Conservation (phyloP, 2,329 filamentous ascomycete genomes). For the Sphaerostilbella broomeana region DNA sequence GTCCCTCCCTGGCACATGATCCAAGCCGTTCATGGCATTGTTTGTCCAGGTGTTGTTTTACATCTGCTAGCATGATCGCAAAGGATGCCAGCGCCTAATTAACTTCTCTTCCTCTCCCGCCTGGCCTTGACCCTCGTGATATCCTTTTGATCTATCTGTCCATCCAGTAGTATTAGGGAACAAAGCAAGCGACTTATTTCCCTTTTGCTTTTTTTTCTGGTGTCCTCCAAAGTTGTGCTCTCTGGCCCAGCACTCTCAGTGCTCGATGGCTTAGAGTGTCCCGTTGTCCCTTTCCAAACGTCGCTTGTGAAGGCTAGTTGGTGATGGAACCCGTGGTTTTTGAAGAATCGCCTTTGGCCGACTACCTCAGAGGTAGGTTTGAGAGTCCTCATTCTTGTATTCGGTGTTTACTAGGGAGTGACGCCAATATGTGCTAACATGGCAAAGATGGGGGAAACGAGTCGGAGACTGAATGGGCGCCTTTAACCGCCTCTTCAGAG, state of each 20-base stretch:
- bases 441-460: constrained; percentile 45
- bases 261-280: constrained; percentile 26
- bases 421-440: too few species aligned
- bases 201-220: neutral
- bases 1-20: constrained; percentile 12
- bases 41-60: too few species aligned
- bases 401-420: too few species aligned
- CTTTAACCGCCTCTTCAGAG: constrained; percentile 31
- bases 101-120: too few species aligned
- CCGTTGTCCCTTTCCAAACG: constrained; percentile 19
- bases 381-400: neutral
- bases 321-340: constrained; percentile 78
- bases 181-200: neutral
- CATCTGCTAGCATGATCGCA: too few species aligned
- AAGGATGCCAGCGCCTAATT: too few species aligned
- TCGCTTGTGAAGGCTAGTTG: constrained; percentile 17
- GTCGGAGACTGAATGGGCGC: constrained; percentile 41
- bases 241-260: constrained; percentile 8
- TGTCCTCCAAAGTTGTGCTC: neutral
- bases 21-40: too few species aligned
- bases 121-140: too few species aligned
- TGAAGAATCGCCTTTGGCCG: constrained; percentile 79
- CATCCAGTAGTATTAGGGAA: constrained; percentile 2
- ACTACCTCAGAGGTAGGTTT: constrained; percentile 73
- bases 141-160: neutral